Evolutionary conservation across 495 filamentous ascomycete genomes (phyloP), one percentile per base, ranked within the genome.

Genomic region (Trichoderma virens): DNA sequence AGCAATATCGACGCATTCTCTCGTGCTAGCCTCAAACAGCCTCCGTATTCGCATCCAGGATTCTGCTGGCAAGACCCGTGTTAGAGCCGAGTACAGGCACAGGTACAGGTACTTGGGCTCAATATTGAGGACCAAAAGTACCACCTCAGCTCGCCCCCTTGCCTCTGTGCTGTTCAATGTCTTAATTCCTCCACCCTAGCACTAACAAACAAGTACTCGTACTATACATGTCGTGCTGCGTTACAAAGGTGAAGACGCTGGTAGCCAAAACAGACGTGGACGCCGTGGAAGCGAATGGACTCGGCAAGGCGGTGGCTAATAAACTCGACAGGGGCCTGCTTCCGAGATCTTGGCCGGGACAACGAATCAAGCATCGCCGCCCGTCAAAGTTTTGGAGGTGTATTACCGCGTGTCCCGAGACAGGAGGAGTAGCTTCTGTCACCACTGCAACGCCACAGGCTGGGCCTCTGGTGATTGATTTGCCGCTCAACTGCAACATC

Each of bases 321-420:
- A n/a, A 56, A 56, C 51, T 27, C 20, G 51, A 28, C 51, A 56
- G 51, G 51, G 27, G 23, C 11, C 20, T 30, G 51, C 13, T 56
- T 56, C 51, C 51, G 51, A 56, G 51, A 56, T 56, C 51, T 56
- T 56, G 27, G 51, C 51, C 51, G 23, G 27, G 14, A 27, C 51
- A 30, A 23, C 51, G 51, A 56, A 56, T 56, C 51, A 56, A 56
- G 51, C 51, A 56, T 28, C 51, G 51, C 51, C 51, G 51, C 51
- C 25, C 51, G 25, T 56, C 51, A 56, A 56, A 27, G 11, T 56
- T 56, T 30, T 56, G 51, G 51, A 56, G 51, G 23, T 9, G 23
- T n/a, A 56, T 28, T 56, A 56, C 51, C 51, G 51, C 51, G 51
- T 16, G 23, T 56, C 51, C 51, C 51, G 51, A 56, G 51, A 56